Conservation (phyloP, 1,139 yeast species). For the Suhomyces taliae region DNA sequence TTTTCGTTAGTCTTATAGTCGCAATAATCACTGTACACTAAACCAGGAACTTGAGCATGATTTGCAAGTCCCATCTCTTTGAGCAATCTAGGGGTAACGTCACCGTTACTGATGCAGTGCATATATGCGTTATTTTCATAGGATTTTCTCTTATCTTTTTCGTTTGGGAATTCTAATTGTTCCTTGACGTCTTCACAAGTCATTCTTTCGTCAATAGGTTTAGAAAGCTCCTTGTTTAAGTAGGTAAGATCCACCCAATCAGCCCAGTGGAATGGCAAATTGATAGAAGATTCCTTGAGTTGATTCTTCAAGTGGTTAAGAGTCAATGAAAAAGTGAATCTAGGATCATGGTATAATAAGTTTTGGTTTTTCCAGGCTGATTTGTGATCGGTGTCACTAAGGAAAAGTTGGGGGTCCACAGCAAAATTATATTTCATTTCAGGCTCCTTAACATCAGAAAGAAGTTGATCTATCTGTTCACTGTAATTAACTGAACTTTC, state of each 20-base stretch:
- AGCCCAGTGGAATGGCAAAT: conserved; percentile 20
- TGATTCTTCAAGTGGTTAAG: conserved; percentile 13
- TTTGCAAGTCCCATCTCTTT: conserved; percentile 3
- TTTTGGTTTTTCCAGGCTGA: conserved; percentile 12
- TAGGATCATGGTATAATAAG: conserved; percentile 16
- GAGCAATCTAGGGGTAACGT: conserved; percentile 7
- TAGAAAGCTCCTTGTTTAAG: conserved; percentile 11
- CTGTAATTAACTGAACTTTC: not conserved
- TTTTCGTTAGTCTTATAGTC: conserved; percentile 7
- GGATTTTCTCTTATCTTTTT: conserved; percentile 1
- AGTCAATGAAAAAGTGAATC: conserved; percentile 18
- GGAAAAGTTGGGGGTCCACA: conserved; percentile 8
- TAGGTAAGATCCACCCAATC: conserved; percentile 21
- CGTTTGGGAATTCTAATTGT: conserved; percentile 2
- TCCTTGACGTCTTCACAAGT: conserved; percentile 14
- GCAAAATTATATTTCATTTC: not conserved
- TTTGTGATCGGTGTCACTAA: conserved; percentile 12
- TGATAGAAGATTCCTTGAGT: not conserved
- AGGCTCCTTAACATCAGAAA: conserved; percentile 2
- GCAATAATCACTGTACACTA: conserved; percentile 7
- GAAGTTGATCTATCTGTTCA: not conserved
- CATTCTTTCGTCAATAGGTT: conserved; percentile 17
- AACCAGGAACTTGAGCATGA: conserved; percentile 11
- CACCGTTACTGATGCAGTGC: conserved; percentile 8
- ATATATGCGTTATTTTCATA: conserved; percentile 10